Base-by-base conservation (phyloP, 352 stramenopile genomes). In the Sclerospora graminicola region DNA sequence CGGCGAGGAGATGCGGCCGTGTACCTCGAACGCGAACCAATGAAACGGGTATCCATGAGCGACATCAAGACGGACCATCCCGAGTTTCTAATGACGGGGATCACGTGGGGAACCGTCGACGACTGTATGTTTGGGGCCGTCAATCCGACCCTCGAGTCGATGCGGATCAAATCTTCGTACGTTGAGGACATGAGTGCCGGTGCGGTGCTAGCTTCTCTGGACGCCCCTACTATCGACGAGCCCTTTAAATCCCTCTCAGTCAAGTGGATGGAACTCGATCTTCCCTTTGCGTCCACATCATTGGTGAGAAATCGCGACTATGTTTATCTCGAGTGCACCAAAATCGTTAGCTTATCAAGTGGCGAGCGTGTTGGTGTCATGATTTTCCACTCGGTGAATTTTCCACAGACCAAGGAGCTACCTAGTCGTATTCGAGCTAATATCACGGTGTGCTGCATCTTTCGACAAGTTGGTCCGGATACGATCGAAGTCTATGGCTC, bases 391-490 rank as follows among this genome's bases (percentile, higher is more conserved):
- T 82, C 69, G 14, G 54, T 63, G 10, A 18, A 65, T 18, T 65
- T 84, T 14, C 44, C 54, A 1, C 45, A 79, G 15, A 51, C 70
- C 4, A 66, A 66, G 11, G 42, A 57, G n/a, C 32, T 82, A 2
- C 45, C 55, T 3, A 19, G 45, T 24, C 65, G 57, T 8, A 52
- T 69, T 19, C 69, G 73, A 7, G 70, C 51, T 8, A 74, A 69
- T 24, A 53, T 82, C 9, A 81, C 70, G 2, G 41, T 66, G 13
- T 82, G 66, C 29, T 62, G 41, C 8, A 63, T 86, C 48, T 82
- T 74, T 38, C 66, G 66, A 3, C 73, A 84, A 38, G 34, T 62
- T 8, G 47, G 26, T 10, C 44, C 63, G 5, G 63, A 73, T 31
- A 57, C 48, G 2, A 53, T 85, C 1, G 62, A 83, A 19, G 27